A percentile compares a stretch with the other conserved stretches of the same genome.
Evolutionary conservation across 176 grass and related monocot species (phyloP).

Genomic region (Triticum monococcum): DNA sequence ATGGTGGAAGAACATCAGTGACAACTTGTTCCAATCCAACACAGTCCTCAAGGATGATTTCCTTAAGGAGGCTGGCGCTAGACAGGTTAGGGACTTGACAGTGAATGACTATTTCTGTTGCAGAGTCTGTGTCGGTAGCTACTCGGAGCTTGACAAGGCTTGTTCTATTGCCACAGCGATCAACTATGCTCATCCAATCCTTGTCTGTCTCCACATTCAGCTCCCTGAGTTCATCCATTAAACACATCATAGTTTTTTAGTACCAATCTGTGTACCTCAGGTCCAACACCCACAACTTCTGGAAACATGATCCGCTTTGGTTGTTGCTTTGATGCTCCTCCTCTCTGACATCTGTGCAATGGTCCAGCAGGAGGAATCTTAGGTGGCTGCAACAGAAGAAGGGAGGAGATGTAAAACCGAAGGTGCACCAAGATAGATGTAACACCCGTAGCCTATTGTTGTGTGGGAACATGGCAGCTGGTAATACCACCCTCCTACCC

Average conservation of each 20-base stretch:
- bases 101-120: not conserved
- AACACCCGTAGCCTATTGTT: not conserved
- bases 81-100: not conserved
- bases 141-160: not conserved
- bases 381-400: not conserved
- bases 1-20: not conserved
- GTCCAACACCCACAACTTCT: not conserved
- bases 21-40: not conserved
- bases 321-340: not conserved
- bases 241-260: not conserved
- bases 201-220: not conserved
- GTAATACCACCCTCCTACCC: no score
- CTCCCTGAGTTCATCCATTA: conserved; percentile 10
- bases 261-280: conserved; percentile 1
- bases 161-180: not conserved
- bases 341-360: not conserved
- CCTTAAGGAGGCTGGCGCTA: not conserved
- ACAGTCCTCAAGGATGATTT: not conserved
- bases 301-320: not conserved
- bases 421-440: not conserved
- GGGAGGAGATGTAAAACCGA: conserved; percentile 28
- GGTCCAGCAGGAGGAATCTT: conserved; percentile 22
- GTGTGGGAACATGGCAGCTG: not conserved
- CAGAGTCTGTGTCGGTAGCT: not conserved
- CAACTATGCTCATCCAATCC: not conserved